A percentile compares a stretch with the other conserved stretches of the same genome.
Conservation (phyloP, 2,329 filamentous ascomycete species). For the Aspergillus transmontanensis region DNA sequence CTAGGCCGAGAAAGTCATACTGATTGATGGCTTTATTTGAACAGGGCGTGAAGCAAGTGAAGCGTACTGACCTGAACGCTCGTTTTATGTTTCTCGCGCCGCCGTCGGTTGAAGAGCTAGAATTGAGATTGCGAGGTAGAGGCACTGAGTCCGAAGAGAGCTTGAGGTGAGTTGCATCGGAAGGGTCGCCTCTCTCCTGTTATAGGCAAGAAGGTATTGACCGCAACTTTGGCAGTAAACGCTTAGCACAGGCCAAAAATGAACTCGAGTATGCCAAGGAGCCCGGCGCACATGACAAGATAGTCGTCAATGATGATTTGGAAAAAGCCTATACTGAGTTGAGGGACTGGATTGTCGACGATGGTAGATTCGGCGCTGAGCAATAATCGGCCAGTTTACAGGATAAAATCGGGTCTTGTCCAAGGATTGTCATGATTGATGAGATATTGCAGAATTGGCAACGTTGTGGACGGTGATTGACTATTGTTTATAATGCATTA, state of each 20-base stretch:
- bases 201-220: not conserved
- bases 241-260: conserved; percentile 69
- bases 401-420: not conserved
- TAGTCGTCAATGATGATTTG: conserved; percentile 68
- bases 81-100: conserved; percentile 85
- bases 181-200: not conserved
- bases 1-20: not conserved
- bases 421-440: not conserved
- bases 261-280: conserved; percentile 74
- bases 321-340: conserved; percentile 59
- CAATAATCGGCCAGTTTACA: conserved; percentile 18
- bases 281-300: conserved; percentile 66
- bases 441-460: not conserved
- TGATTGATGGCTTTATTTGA: conserved; percentile 9
- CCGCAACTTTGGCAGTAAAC: conserved; percentile 43
- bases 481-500: conserved; percentile 3
- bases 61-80: conserved; percentile 71
- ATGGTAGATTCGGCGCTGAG: conserved; percentile 35
- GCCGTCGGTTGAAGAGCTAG: conserved; percentile 72
- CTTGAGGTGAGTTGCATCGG: conserved; percentile 40
- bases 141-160: conserved; percentile 78
- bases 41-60: conserved; percentile 88
- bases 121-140: conserved; percentile 71
- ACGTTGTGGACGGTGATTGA: not conserved
- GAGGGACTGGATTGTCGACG: conserved; percentile 54